phyloP scores from a whole-genome alignment of 2,329 filamentous ascomycete genomes.

The Parastagonospora nodorum region DNA sequence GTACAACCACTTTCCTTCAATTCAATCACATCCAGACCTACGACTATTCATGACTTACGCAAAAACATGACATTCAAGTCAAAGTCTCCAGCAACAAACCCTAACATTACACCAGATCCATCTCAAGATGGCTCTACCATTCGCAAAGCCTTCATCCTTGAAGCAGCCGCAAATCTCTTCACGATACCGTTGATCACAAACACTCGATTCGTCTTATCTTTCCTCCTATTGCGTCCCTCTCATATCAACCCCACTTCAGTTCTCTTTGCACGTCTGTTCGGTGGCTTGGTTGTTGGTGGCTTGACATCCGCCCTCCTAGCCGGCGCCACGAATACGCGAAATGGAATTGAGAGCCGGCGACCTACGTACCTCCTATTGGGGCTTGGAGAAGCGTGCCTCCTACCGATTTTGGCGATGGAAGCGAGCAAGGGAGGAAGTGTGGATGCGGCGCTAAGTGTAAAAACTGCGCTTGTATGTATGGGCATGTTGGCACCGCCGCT shows the following conservation, averaged over 20 bases:
- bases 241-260: constrained; percentile 29
- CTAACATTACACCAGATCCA: constrained; percentile 19
- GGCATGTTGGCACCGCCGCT: constrained; percentile 23
- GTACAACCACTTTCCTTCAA: background rate
- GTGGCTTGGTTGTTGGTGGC: constrained; percentile 27
- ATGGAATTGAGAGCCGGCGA: constrained; percentile 30
- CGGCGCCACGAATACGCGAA: constrained; percentile 29
- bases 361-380: constrained; percentile 29
- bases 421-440: constrained; percentile 16
- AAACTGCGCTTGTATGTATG: constrained; percentile 19
- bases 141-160: constrained; percentile 32
- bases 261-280: constrained; percentile 31
- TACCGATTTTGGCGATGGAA: constrained; percentile 27
- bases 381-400: constrained; percentile 23
- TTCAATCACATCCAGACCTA: background rate
- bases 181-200: constrained; percentile 31
- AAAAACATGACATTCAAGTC: background rate
- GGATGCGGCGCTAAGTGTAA: constrained; percentile 25
- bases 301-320: constrained; percentile 27
- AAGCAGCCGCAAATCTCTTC: constrained; percentile 35
- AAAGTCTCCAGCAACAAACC: constrained; percentile 29
- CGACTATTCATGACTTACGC: background rate
- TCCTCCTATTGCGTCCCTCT: constrained; percentile 23
- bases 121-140: constrained; percentile 21
- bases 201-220: constrained; percentile 23